Evolutionary conservation across 192 early-diverging fungal species (phyloP).

Genomic region (Coemansia sp.): DNA sequence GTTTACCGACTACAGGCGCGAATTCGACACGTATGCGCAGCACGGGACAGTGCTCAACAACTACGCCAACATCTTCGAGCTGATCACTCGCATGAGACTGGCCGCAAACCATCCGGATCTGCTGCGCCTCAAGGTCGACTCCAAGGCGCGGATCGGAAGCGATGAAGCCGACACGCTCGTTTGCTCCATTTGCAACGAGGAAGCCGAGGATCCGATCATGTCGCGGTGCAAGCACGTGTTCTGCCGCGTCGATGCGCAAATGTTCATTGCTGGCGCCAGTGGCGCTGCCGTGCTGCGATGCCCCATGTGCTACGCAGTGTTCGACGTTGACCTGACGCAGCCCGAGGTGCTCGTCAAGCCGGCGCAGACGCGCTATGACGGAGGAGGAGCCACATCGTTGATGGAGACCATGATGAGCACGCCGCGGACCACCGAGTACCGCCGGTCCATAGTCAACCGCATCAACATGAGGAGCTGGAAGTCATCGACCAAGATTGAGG

Average conservation of each 20-base stretch:
- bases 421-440: slow-evolving; percentile 57
- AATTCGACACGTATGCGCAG: slow-evolving; percentile 81
- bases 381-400: slow-evolving; percentile 13
- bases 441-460: slow-evolving; percentile 83
- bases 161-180: slow-evolving; percentile 70
- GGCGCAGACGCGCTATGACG: not conserved
- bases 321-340: slow-evolving; percentile 78
- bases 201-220: slow-evolving; percentile 83
- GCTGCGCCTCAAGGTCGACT: slow-evolving; percentile 62
- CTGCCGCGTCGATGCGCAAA: slow-evolving; percentile 79
- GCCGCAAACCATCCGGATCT: slow-evolving; percentile 89
- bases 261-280: slow-evolving; percentile 33
- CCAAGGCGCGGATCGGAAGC: slow-evolving; percentile 31
- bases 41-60: slow-evolving; percentile 86
- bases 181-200: slow-evolving; percentile 85
- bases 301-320: slow-evolving; percentile 74
- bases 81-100: slow-evolving; percentile 85
- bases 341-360: slow-evolving; percentile 14
- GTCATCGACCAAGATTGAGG: slow-evolving; percentile 93
- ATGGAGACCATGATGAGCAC: slow-evolving; percentile 56
- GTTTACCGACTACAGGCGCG: slow-evolving; percentile 71
- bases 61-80: slow-evolving; percentile 93
- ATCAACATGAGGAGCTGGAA: slow-evolving; percentile 88
- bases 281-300: slow-evolving; percentile 58
- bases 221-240: slow-evolving; percentile 88